phyloP scores from a whole-genome alignment of 495 filamentous ascomycete species.

The Aspergillus egyptiacus region DNA sequence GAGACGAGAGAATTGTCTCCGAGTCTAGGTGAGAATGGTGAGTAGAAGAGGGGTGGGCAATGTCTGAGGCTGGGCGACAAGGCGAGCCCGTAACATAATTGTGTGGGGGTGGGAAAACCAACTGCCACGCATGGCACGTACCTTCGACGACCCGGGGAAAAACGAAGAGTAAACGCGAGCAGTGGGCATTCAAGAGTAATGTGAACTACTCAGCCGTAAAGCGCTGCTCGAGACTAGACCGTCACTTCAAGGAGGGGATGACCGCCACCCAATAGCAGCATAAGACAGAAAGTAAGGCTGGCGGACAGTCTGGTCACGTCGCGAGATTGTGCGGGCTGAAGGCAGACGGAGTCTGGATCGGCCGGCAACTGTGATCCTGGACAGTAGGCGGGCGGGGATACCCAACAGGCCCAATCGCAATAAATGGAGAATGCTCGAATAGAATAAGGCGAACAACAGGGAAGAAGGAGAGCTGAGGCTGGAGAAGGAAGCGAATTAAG shows the following conservation, averaged over 20 bases:
- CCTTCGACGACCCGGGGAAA: slow-evolving; percentile 7
- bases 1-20: not conserved
- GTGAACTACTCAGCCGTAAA: slow-evolving; percentile 9
- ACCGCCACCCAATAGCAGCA: slow-evolving; percentile 6
- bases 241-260: slow-evolving; percentile 16
- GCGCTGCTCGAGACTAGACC: slow-evolving; percentile 16
- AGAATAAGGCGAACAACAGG: slow-evolving; percentile 4
- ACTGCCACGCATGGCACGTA: not conserved
- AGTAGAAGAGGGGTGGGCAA: not conserved
- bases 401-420: slow-evolving; percentile 25
- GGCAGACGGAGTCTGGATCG: slow-evolving; percentile 24
- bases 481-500: slow-evolving; percentile 2
- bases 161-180: not conserved
- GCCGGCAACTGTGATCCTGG: slow-evolving; percentile 25
- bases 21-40: not conserved
- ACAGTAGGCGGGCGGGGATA: slow-evolving; percentile 19
- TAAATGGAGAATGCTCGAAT: slow-evolving; percentile 17
- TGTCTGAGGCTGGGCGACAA: not conserved
- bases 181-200: not conserved
- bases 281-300: slow-evolving; percentile 3
- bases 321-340: slow-evolving; percentile 18
- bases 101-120: slow-evolving; percentile 1
- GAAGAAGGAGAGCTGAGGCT: not conserved
- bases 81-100: slow-evolving; percentile 1
- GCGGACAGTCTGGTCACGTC: slow-evolving; percentile 13